Percentiles rank a stretch among this genome's conserved stretches.
Evolutionary conservation across 2,329 filamentous ascomycete genomes (phyloP).

Genomic region (Malbranchea zuffiana): DNA sequence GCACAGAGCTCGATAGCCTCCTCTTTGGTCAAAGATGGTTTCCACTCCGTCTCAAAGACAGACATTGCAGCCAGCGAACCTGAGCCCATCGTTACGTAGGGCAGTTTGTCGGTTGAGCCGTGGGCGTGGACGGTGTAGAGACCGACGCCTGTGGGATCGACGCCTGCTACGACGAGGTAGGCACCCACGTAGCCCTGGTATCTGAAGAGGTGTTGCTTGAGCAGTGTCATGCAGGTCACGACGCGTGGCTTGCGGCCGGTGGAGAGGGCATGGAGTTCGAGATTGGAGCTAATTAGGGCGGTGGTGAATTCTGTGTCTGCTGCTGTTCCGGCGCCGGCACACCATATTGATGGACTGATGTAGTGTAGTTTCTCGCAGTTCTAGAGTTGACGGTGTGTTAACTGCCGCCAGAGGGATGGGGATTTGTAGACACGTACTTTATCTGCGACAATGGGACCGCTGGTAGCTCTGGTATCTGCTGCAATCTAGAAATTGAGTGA

Average conservation of each 20-base stretch:
- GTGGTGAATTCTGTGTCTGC: conserved; percentile 99
- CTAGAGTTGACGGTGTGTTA: conserved; percentile 30
- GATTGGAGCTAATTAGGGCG: conserved; percentile 93
- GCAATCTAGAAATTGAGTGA: conserved; percentile 57
- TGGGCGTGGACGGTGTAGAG: conserved; percentile 98
- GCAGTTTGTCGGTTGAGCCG: conserved; percentile 95
- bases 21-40: conserved; percentile 61
- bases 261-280: conserved; percentile 92
- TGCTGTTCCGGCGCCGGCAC: conserved; percentile 91
- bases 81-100: conserved; percentile 98
- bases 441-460: conserved; percentile 95
- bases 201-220: conserved; percentile 98
- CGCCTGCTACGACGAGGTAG: conserved; percentile 92
- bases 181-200: conserved; percentile 97
- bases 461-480: conserved; percentile 94
- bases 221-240: conserved; percentile 97
- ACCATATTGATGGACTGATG: conserved; percentile 98
- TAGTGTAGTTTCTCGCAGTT: conserved; percentile 99
- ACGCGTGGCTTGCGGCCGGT: conserved; percentile 95
- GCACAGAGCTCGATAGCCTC: conserved; percentile 73
- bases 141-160: conserved; percentile 87
- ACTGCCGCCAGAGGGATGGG: neutral
- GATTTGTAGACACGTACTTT: conserved; percentile 47
- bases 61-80: conserved; percentile 95
- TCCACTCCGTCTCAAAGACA: conserved; percentile 95